Base-by-base conservation (phyloP, 2,329 filamentous ascomycete genomes). In the Sporothrix dimorphospora region DNA sequence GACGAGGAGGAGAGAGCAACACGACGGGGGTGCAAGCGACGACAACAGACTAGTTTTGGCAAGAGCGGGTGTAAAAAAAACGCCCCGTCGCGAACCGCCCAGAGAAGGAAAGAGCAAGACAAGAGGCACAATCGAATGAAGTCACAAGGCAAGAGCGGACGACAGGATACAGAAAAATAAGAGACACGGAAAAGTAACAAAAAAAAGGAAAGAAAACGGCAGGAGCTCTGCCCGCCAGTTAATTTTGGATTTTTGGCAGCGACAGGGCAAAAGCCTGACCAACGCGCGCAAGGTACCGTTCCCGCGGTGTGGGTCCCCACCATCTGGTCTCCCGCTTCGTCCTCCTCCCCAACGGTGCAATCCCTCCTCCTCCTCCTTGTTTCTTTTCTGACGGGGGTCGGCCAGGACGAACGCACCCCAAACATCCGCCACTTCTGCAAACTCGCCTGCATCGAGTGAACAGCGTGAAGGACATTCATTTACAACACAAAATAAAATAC, bases 1-100 rank as follows among this genome's bases (percentile, higher is more conserved):
- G 76, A 78, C 77, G 77, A 78, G 78, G 77, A 78, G 75, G 80
- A 38, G 21, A 76, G 75, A 76, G 78, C 73, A 75, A 63, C 61
- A 72, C 55, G 65, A 76, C 70, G 65, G 45, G 40, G 59, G 70
- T 30, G n/a, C 19, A 57, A 24, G 19, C n/a, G 27, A 72, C 24
- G 59, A 47, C 61, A 59, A 59, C 40, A 27, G 59, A 42, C 69
- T 51, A 61, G 55, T 66, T 53, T 65, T 30, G 57, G 71, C 40
- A 72, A 40, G 71, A 61, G 40, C 66, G 40, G 51, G 40, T 30
- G 40, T 16, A 21, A n/a, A 59, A 63, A 27, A n/a, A 40, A 2
- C 3, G 51, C 45, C 65, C 38, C 27, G 19, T 38, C 34, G 70
- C 66, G 45, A 24, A 38, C 34, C 8, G 24, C 30, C 21, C 12